phyloP scores from a whole-genome alignment of 129 eudicot genomes.

The carrot (Daucus carota) region DNA sequence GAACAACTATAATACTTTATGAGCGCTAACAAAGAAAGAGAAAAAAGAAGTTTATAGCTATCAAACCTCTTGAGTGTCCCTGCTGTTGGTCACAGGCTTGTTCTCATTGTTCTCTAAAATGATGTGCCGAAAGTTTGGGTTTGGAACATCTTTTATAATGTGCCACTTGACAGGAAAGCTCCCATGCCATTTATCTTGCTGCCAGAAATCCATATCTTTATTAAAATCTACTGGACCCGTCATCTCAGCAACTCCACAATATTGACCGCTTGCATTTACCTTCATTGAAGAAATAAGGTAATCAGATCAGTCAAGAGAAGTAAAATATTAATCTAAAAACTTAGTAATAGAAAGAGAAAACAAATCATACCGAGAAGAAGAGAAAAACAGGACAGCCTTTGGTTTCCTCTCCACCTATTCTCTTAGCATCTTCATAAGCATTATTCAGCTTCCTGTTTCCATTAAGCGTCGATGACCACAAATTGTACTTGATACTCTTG shows the following conservation, averaged over 20 bases:
- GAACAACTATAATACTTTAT: neutral
- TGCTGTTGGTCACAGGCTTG: conserved; percentile 91
- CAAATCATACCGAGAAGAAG: conserved; percentile 73
- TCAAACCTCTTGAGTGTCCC: conserved; percentile 92
- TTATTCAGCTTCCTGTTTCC: conserved; percentile 81
- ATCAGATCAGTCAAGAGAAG: neutral
- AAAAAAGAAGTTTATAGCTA: neutral
- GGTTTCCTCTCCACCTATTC: conserved; percentile 45
- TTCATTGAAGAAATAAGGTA: conserved; percentile 2
- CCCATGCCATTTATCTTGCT: conserved; percentile 99
- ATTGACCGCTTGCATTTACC: conserved; percentile 99
- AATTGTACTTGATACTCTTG: conserved; percentile 82
- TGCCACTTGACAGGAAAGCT: conserved; percentile 98
- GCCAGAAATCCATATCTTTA: conserved; percentile 98
- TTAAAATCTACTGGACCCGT: conserved; percentile 74
- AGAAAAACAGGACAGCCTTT: conserved; percentile 81
- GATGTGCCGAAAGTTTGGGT: conserved; percentile 72
- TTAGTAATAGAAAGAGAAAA: neutral
- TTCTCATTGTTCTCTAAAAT: conserved; percentile 85
- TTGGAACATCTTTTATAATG: conserved; percentile 85
- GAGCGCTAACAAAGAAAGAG: neutral
- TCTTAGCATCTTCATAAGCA: conserved; percentile 78
- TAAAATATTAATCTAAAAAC: neutral
- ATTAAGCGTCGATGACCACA: conserved; percentile 92
- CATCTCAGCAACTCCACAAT: conserved; percentile 97